Conservation (phyloP, 179 eudicot species). For the Spergularia azorica region DNA sequence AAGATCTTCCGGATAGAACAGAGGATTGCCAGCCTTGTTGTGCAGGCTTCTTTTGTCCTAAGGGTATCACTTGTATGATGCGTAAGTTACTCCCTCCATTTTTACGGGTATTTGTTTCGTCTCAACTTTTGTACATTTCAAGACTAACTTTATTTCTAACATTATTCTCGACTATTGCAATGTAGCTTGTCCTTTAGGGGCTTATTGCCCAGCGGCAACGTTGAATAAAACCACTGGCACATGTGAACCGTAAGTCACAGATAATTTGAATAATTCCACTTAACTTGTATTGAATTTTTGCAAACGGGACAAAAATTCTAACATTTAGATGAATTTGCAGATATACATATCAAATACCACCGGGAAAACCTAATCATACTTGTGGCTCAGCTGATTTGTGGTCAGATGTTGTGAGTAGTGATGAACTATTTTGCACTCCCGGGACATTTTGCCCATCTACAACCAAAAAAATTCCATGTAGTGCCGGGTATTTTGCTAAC, state of each 20-base stretch:
- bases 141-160: not conserved
- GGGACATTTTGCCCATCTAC: constrained; percentile 91
- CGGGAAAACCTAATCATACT: constrained; percentile 65
- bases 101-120: too few species aligned
- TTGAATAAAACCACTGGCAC: constrained; percentile 70
- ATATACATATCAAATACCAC: constrained; percentile 79
- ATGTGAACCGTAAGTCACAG: constrained; percentile 88
- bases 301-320: not conserved
- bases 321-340: constrained; percentile 45
- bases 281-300: not conserved
- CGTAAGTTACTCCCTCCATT: constrained; percentile 52
- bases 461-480: constrained; percentile 48
- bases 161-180: not conserved
- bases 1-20: constrained; percentile 60
- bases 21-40: constrained; percentile 73
- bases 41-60: constrained; percentile 88
- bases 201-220: constrained; percentile 78
- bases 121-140: too few species aligned
- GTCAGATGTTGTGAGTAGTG: constrained; percentile 62
- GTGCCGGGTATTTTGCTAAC: constrained; percentile 52
- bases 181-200: constrained; percentile 93
- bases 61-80: constrained; percentile 96
- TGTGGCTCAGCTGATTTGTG: constrained; percentile 95
- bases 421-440: constrained; percentile 70
- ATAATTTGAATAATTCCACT: not conserved